A percentile compares a stretch with the other conserved stretches of the same genome.
phyloP scores from a whole-genome alignment of 106 monocot genomes.

The Platanthera guangdongensis region DNA sequence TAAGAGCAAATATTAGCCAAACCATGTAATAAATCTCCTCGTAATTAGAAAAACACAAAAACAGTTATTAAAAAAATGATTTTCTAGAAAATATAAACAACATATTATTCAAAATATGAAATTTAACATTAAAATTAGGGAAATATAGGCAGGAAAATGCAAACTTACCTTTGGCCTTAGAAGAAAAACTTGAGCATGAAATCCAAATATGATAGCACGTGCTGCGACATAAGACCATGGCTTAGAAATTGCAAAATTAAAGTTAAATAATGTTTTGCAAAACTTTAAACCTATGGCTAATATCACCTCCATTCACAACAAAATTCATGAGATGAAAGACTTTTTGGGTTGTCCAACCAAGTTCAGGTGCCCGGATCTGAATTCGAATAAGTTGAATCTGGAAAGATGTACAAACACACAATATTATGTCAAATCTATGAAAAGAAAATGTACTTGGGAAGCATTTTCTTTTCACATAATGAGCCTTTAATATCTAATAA shows the following conservation, averaged over 20 bases:
- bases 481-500: too few relatives aligned
- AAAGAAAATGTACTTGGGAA: too few relatives aligned
- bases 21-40: too few relatives aligned
- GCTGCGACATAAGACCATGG: constrained; percentile 30
- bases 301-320: constrained; percentile 61
- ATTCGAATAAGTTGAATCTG: constrained; percentile 88
- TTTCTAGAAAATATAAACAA: neutral
- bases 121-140: neutral
- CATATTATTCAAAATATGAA: neutral
- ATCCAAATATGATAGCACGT: constrained; percentile 76
- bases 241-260: neutral
- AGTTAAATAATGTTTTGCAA: neutral
- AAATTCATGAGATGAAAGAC: constrained; percentile 92
- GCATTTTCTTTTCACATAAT: too few relatives aligned
- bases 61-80: neutral
- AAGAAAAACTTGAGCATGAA: constrained; percentile 69
- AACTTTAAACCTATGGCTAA: too few relatives aligned
- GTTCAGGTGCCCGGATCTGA: constrained; percentile 87
- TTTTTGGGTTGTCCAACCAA: constrained; percentile 97
- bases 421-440: too few relatives aligned
- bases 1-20: too few relatives aligned
- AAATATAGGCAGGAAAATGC: neutral
- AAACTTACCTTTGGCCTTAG: constrained; percentile 72
- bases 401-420: neutral
- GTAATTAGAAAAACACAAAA: too few relatives aligned